Conservation (phyloP, 148 eudicot genomes). For the Camellia sinensis region DNA sequence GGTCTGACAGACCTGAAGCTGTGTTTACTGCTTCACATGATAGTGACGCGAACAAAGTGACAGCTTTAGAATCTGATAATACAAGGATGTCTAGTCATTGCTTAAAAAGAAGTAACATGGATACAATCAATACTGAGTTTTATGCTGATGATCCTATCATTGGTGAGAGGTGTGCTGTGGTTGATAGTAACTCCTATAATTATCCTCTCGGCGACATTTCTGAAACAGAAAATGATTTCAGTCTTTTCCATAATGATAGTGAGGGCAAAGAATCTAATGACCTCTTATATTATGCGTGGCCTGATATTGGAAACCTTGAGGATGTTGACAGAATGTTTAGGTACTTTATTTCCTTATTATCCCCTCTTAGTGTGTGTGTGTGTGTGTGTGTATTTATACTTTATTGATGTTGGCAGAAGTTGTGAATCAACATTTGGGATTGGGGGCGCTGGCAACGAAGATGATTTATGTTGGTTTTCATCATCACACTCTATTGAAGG, state of each 20-base stretch:
- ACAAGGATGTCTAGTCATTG: conserved; percentile 28
- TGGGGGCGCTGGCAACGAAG: conserved; percentile 48
- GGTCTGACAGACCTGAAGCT: conserved; percentile 38
- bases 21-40: conserved; percentile 38
- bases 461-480: conserved; percentile 63
- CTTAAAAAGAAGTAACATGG: conserved; percentile 31
- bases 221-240: conserved; percentile 46
- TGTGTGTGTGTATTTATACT: neutral
- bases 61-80: conserved; percentile 40
- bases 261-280: conserved; percentile 60
- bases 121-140: conserved; percentile 31
- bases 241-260: conserved; percentile 42
- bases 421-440: conserved; percentile 90
- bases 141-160: conserved; percentile 44
- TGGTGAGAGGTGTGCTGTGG: conserved; percentile 32
- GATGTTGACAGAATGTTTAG: conserved; percentile 94
- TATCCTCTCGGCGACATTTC: conserved; percentile 47
- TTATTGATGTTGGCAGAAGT: conserved; percentile 41
- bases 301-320: conserved; percentile 76
- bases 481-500: conserved; percentile 59
- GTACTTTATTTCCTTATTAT: conserved; percentile 33
- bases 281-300: conserved; percentile 64
- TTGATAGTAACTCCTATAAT: conserved; percentile 37
- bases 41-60: conserved; percentile 30
- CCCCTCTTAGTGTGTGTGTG: conserved; percentile 8